Base-by-base conservation (phyloP, 257 asterid genomes). In the Phtheirospermum japonicum region DNA sequence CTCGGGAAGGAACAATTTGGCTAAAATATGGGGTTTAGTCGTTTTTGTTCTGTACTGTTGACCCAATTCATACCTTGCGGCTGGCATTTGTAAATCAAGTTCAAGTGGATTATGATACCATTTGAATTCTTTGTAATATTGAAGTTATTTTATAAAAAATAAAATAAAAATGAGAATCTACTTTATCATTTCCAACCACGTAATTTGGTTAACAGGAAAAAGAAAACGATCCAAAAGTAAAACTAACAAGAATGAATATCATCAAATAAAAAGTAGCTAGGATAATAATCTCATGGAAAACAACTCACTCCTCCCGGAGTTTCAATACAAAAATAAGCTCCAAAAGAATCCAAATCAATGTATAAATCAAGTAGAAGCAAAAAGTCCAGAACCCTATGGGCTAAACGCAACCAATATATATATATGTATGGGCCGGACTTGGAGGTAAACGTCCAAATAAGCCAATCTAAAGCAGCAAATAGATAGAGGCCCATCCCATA, bases 341-440 rank as follows among this genome's bases (percentile, higher is more conserved):
- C 73, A 46, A 79, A 80, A 80, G 84, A 88, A 85, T 83, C 71
- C 76, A 83, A 81, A 78, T 72, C 83, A 80, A 83, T 77, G 75
- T 63, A 68, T 71, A 58, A 56, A 60, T 59, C 69, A 53, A 76
- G 64, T 63, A 63, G 73, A 76, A 5, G 51, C 45, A 32, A 64
- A 68, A 55, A 56, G 66, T 55, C 64, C 61, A 58, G 20, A 64
- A 62, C 33, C 53, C 64, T 68, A 68, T 31, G 55, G 61, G 32
- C 79, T 69, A 57, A 60, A 51, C 64, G 60, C 74, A 57, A 14
- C 17, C 30, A 53, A 67, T 63, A 75, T 54, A 75, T 65, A 50
- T 10, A 57, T 68, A 73, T 13, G 51, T 45, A 13, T 16, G 71
- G 68, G 64, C 54, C 31, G 42, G 19, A 39, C 69, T 59, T 57